Evolutionary conservation across 257 asterid species (phyloP).

Genomic region (Perilla frutescens): DNA sequence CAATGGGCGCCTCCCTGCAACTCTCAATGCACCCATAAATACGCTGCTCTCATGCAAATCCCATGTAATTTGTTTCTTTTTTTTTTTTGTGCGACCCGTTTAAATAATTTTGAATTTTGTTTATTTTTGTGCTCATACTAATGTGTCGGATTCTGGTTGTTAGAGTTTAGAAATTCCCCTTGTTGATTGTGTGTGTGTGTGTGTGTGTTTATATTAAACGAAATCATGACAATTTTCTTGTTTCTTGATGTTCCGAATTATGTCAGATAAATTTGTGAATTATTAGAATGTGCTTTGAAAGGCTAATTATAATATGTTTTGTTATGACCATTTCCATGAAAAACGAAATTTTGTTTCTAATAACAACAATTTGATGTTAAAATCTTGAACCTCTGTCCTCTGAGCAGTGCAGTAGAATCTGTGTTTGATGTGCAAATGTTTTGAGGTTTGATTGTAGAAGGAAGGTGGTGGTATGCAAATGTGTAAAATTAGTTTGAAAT

Average conservation of each 20-base stretch:
- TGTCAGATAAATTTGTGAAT: neutral
- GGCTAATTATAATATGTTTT: neutral
- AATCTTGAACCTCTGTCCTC: slow-evolving; percentile 12
- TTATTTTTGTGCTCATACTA: neutral
- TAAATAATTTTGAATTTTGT: neutral
- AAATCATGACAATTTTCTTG: neutral
- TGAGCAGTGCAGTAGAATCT: slow-evolving; percentile 1
- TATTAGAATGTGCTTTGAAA: neutral
- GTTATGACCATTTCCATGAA: neutral
- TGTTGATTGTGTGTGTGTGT: neutral
- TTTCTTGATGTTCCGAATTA: slow-evolving; percentile 1
- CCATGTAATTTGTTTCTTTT: slow-evolving; percentile 55
- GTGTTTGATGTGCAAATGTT: neutral
- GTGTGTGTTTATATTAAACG: neutral
- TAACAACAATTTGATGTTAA: slow-evolving; percentile 5
- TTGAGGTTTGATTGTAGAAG: neutral
- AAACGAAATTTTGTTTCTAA: neutral
- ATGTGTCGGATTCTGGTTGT: neutral
- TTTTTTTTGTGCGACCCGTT: neutral
- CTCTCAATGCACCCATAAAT: slow-evolving; percentile 77
- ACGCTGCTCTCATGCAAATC: slow-evolving; percentile 76
- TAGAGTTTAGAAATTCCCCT: neutral
- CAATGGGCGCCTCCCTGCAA: slow-evolving; percentile 89
- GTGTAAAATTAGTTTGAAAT: slow-evolving; percentile 2
- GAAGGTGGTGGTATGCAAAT: neutral